These are phyloP conservation scores for Paracorniculantispora psalliotae DNA, from an alignment of 2,329 filamentous ascomycete genomes.

Conservation along the genomic window DNA sequence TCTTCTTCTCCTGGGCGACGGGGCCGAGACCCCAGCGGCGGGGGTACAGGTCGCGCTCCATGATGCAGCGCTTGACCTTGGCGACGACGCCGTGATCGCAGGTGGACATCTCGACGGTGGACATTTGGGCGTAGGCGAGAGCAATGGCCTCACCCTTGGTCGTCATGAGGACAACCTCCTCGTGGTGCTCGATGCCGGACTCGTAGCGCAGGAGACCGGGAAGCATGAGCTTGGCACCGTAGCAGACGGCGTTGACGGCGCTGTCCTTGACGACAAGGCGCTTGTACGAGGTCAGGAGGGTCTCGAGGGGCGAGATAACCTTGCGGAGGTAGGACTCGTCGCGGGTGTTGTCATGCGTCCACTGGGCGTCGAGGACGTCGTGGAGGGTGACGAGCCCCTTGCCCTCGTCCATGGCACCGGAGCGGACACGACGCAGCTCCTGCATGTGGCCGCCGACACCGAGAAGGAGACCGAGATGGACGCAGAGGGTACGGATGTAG, in stretches of 20 bases:
- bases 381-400: conserved; percentile 89
- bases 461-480: conserved; percentile 72
- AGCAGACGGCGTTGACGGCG: conserved; percentile 90
- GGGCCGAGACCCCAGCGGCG: conserved; percentile 94
- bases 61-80: conserved; percentile 99
- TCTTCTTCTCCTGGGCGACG: conserved; percentile 95
- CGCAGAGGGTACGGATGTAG: conserved; percentile 97
- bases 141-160: conserved; percentile 99
- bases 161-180: conserved; percentile 97
- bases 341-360: conserved; percentile 89
- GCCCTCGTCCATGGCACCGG: conserved; percentile 90
- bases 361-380: conserved; percentile 83
- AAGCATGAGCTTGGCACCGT: conserved; percentile 98
- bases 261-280: conserved; percentile 88
- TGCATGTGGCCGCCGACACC: conserved; percentile 97
- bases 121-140: conserved; percentile 95
- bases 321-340: conserved; percentile 89
- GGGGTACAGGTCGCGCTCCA: conserved; percentile 98
- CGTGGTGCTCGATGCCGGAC: conserved; percentile 84
- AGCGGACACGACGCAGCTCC: conserved; percentile 88
- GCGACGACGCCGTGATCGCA: conserved; percentile 97
- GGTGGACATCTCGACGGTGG: conserved; percentile 90
- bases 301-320: conserved; percentile 91
- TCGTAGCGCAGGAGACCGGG: conserved; percentile 91
- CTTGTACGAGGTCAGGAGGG: conserved; percentile 88